phyloP scores from a whole-genome alignment of 2,329 filamentous ascomycete species.

The Akanthomyces dipterigenus region DNA sequence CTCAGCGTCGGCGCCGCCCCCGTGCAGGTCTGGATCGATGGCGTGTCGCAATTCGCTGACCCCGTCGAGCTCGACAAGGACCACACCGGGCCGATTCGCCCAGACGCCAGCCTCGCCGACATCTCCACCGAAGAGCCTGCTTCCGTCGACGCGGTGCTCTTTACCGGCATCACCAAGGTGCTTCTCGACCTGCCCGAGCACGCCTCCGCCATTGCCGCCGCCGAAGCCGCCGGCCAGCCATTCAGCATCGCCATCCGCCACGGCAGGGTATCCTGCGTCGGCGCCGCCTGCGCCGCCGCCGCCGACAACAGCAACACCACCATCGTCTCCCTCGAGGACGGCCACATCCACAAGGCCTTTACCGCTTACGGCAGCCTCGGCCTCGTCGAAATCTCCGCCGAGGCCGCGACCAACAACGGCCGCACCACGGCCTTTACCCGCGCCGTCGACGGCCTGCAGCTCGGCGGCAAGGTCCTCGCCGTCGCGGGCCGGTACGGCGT shows the following conservation, averaged over 20 bases:
- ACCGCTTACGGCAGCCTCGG: slow-evolving; percentile 56
- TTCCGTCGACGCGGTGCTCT: slow-evolving; percentile 33
- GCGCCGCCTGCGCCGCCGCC: slow-evolving; percentile 38
- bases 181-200: slow-evolving; percentile 11
- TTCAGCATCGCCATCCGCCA: slow-evolving; percentile 45
- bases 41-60: slow-evolving; percentile 47
- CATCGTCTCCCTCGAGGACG: slow-evolving; percentile 46
- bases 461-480: slow-evolving; percentile 50
- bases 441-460: slow-evolving; percentile 48
- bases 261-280: slow-evolving; percentile 51
- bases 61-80: slow-evolving; percentile 50
- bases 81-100: slow-evolving; percentile 28
- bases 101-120: slow-evolving; percentile 33
- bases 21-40: slow-evolving; percentile 58
- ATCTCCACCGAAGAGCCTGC: slow-evolving; percentile 34
- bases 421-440: slow-evolving; percentile 45
- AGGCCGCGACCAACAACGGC: slow-evolving; percentile 48
- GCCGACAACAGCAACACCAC: slow-evolving; percentile 23
- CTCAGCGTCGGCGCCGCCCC: slow-evolving; percentile 53
- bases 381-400: slow-evolving; percentile 56
- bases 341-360: slow-evolving; percentile 53
- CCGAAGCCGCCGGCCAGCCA: slow-evolving; percentile 16
- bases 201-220: slow-evolving; percentile 14
- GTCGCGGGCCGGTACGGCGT: slow-evolving; percentile 49
- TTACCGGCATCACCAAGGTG: slow-evolving; percentile 34